Conservation (phyloP, 306 rosid species). For the Malus domestica region ASM211411v1 NC_041804.1:12216501-12217000, state of each 20-base stretch:
- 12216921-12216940: conserved; percentile 1
- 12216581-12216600: conserved; percentile 23
- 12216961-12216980: neutral
- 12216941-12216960: neutral
- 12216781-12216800: neutral
- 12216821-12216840: neutral
- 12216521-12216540: conserved; percentile 32
- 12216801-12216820: neutral
- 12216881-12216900: neutral
- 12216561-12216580: conserved; percentile 23
- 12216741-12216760: conserved; percentile 14
- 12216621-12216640: conserved; percentile 4
- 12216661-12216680: conserved; percentile 94
- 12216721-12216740: conserved; percentile 98
- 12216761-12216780: conserved; percentile 5
- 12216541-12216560: conserved; percentile 29
- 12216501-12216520: conserved; percentile 35
- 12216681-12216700: conserved; percentile 99
- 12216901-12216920: neutral
- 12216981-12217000: conserved; percentile 1
- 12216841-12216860: neutral
- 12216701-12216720: conserved; percentile 96
- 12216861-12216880: neutral
- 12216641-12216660: conserved; percentile 9
- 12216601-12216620: conserved; percentile 12